Conservation (phyloP, 1,284 basidiomycete species). For the Cystobasidiaceae sp. region DNA sequence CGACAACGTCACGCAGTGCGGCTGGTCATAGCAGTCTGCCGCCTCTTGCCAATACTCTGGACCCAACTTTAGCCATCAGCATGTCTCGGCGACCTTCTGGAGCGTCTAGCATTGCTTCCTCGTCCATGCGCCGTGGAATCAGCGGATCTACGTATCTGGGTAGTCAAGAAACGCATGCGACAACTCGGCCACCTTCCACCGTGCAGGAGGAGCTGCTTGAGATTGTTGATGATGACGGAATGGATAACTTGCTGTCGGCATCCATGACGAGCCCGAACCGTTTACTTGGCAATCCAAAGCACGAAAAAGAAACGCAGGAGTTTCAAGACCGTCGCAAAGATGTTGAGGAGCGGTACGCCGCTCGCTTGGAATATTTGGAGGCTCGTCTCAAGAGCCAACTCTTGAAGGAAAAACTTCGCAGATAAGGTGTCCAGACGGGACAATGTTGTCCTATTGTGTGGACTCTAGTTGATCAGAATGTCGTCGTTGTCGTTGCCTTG, state of each 20-base stretch:
- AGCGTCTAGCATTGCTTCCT: conserved; percentile 16
- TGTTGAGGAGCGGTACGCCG: conserved; percentile 4
- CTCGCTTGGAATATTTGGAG: conserved; percentile 18
- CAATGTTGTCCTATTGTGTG: not conserved
- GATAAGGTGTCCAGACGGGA: not conserved
- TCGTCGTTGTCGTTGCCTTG: too few species aligned
- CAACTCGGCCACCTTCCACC: conserved; percentile 1
- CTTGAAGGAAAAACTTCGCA: conserved; percentile 17
- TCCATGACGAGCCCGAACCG: not conserved
- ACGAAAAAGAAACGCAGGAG: not conserved
- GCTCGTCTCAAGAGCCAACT: conserved; percentile 4
- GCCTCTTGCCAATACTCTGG: not conserved
- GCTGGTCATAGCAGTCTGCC: not conserved
- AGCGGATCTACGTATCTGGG: not conserved
- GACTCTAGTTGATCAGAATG: too few species aligned
- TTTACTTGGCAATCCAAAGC: not conserved
- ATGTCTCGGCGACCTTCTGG: conserved; percentile 1
- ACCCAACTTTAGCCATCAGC: not conserved
- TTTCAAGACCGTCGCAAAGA: conserved; percentile 3
- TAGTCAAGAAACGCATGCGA: not conserved
- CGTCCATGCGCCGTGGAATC: conserved; percentile 5
- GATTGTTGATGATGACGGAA: not conserved
- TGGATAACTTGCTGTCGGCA: not conserved
- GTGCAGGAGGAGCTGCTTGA: not conserved
- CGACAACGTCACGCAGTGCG: not conserved